These are phyloP conservation scores for Mercurialis annua DNA, from an alignment of 345 rosid genomes.

Conservation along the genomic window DNA sequence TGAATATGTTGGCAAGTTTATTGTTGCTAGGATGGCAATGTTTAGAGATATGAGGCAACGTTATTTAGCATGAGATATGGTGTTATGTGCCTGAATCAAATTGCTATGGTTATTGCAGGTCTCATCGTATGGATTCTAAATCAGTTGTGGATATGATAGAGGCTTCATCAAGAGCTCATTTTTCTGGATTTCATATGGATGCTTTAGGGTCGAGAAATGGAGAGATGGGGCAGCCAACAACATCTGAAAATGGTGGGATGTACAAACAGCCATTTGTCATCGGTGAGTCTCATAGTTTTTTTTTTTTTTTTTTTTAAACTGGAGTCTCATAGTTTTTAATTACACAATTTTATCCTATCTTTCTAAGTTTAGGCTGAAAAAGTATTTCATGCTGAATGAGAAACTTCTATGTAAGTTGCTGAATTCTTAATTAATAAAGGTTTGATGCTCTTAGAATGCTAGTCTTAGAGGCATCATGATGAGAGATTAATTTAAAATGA, in stretches of 20 bases:
- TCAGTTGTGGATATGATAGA: conserved; percentile 86
- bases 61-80: conserved; percentile 1
- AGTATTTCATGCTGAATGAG: not conserved
- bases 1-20: not conserved
- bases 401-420: not conserved
- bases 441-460: not conserved
- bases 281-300: conserved; percentile 44
- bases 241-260: conserved; percentile 48
- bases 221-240: conserved; percentile 42
- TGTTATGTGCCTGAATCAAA: conserved; percentile 6
- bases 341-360: not conserved
- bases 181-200: conserved; percentile 85
- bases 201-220: conserved; percentile 39
- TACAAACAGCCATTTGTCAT: conserved; percentile 87
- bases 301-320: too few species aligned
- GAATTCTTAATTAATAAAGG: not conserved
- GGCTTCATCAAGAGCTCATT: conserved; percentile 79
- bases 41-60: not conserved
- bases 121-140: conserved; percentile 44
- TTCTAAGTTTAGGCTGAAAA: not conserved
- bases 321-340: not conserved
- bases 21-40: not conserved
- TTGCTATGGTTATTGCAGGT: conserved; percentile 23
- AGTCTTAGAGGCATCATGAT: not conserved
- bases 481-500: not conserved